phyloP scores from a whole-genome alignment of 306 rosid species.

The Arachis stenosperma region DNA sequence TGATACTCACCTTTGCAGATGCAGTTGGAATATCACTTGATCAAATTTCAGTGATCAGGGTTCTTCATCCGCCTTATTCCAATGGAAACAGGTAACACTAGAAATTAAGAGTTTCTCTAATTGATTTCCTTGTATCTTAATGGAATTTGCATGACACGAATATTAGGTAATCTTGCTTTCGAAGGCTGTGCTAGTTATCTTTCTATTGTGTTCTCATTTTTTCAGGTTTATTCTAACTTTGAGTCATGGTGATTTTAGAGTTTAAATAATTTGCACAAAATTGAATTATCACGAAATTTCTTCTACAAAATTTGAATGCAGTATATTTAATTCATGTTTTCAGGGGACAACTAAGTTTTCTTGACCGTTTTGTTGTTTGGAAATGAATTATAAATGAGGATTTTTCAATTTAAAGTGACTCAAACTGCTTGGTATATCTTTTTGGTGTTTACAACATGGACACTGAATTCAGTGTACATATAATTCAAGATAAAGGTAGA shows the following conservation, averaged over 20 bases:
- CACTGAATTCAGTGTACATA: slow-evolving; percentile 12
- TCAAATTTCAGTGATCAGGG: slow-evolving; percentile 71
- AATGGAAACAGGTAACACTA: slow-evolving; percentile 76
- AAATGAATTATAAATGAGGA: too few relatives aligned
- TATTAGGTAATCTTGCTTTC: slow-evolving; percentile 30
- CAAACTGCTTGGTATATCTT: background rate
- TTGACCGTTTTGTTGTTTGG: too few relatives aligned
- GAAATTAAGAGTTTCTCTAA: slow-evolving; percentile 40
- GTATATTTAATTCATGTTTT: too few relatives aligned
- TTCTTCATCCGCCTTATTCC: slow-evolving; percentile 81
- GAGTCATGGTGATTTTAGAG: slow-evolving; percentile 4
- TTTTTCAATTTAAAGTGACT: background rate
- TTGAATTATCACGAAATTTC: too few relatives aligned
- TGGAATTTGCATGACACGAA: too few relatives aligned
- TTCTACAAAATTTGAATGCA: too few relatives aligned
- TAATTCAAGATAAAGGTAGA: background rate
- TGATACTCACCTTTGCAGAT: slow-evolving; percentile 56
- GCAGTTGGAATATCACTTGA: slow-evolving; percentile 76
- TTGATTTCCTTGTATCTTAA: slow-evolving; percentile 20
- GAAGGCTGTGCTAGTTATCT: slow-evolving; percentile 17
- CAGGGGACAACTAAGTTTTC: too few relatives aligned
- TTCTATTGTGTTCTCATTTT: slow-evolving; percentile 17
- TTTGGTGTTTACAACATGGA: slow-evolving; percentile 30
- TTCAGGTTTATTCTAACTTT: slow-evolving; percentile 17
- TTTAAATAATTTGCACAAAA: too few relatives aligned